Conservation (phyloP, 108 stramenopile genomes). For the Cyclotella baltica region DNA sequence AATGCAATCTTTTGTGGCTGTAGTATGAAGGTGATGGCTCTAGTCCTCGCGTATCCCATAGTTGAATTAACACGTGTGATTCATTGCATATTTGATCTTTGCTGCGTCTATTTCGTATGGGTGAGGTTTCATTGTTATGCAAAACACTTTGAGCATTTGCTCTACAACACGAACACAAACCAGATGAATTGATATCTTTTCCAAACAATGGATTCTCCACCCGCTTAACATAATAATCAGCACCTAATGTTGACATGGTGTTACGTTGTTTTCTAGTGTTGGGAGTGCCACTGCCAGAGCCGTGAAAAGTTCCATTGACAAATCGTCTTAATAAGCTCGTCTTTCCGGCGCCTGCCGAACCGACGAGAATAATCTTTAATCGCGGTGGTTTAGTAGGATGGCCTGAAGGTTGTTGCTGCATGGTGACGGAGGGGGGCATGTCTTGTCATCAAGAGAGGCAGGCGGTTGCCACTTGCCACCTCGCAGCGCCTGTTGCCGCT, state of each 20-base stretch:
- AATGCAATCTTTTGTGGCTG: constrained; percentile 11
- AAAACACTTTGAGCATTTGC: background rate
- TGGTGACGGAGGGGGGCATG: too few relatives aligned
- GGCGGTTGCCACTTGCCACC: background rate
- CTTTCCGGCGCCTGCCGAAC: constrained; percentile 74
- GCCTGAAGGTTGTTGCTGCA: background rate
- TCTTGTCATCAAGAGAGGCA: background rate
- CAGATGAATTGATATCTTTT: background rate
- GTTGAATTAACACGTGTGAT: constrained; percentile 50
- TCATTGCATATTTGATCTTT: background rate
- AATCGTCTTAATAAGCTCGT: constrained; percentile 70
- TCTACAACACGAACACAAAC: constrained; percentile 9
- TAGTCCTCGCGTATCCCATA: constrained; percentile 86
- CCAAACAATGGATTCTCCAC: constrained; percentile 30
- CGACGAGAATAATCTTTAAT: constrained; percentile 65
- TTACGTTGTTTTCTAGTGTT: constrained; percentile 11
- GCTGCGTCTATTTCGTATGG: background rate
- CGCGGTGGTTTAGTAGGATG: constrained; percentile 6
- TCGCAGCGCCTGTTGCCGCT: too few relatives aligned
- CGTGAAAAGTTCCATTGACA: constrained; percentile 56
- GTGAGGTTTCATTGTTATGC: background rate
- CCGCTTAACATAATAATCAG: constrained; percentile 52
- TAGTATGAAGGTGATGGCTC: constrained; percentile 49
- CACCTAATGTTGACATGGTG: constrained; percentile 39
- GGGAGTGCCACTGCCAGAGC: constrained; percentile 62